A percentile compares a stretch with the other conserved stretches of the same genome.
Evolutionary conservation across 2,329 filamentous ascomycete genomes (phyloP).

Genomic region (Cylindrodendrum hubeiense): DNA sequence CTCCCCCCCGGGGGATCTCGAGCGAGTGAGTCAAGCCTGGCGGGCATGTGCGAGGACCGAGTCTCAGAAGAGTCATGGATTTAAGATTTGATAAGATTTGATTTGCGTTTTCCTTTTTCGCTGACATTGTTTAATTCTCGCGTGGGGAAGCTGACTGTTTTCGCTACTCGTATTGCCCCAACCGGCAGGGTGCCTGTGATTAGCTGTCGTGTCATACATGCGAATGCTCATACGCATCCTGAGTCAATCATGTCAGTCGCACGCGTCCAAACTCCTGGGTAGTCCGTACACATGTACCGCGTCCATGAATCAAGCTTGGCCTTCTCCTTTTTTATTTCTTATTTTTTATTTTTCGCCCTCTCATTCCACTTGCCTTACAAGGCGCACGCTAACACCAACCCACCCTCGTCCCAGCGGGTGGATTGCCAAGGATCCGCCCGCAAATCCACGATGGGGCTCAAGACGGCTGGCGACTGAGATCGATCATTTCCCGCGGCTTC

Average conservation of each 20-base stretch:
- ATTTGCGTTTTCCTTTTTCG: not conserved
- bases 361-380: not conserved
- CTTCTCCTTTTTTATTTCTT: not conserved
- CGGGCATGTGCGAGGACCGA: not conserved
- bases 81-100: conserved; percentile 21
- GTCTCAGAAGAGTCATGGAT: conserved; percentile 10
- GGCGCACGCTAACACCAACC: not conserved
- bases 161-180: not conserved
- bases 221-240: no score
- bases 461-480: not conserved
- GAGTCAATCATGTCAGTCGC: no score
- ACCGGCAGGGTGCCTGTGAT: not conserved
- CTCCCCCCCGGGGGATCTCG: not conserved
- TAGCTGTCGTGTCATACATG: no score
- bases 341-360: not conserved
- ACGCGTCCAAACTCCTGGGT: not conserved
- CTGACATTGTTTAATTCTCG: not conserved
- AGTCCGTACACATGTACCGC: no score
- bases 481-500: not conserved
- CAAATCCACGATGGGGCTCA: not conserved
- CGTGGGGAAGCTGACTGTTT: not conserved
- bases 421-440: not conserved
- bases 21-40: conserved; percentile 5
- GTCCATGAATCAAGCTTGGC: not conserved
- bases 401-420: not conserved